Evolutionary conservation across 768 basidiomycete species (phyloP).

Genomic region (Krasilnikovozyma curviuscula): DNA sequence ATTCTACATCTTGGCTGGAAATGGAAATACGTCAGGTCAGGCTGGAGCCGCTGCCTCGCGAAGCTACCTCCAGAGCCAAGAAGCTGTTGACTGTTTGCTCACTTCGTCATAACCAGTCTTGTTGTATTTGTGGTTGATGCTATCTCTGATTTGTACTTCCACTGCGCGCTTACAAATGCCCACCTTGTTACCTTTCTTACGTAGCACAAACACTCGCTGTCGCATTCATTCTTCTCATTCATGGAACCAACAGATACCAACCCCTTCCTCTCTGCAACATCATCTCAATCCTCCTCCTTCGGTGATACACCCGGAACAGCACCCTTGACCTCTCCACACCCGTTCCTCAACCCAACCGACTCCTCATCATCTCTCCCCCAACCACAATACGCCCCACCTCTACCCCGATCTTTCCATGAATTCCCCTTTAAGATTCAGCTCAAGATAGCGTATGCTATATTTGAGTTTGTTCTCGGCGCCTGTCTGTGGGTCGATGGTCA

Average conservation of each 20-base stretch:
- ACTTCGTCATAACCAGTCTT: neutral
- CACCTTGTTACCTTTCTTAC: neutral
- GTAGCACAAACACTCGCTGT: constrained; percentile 82
- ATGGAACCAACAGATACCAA: constrained; percentile 49
- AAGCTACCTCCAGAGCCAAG: too few species aligned
- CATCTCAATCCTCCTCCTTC: neutral
- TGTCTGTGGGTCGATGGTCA: constrained; percentile 75
- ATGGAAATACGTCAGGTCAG: too few species aligned
- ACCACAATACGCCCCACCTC: neutral
- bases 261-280: constrained; percentile 26
- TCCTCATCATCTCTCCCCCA: neutral
- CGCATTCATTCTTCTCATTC: constrained; percentile 90
- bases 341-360: neutral
- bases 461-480: constrained; percentile 30
- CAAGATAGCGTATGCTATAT: constrained; percentile 16
- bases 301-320: neutral
- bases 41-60: neutral
- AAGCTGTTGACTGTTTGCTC: too few species aligned
- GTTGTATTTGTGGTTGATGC: neutral
- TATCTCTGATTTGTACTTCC: neutral
- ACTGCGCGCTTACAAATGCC: neutral
- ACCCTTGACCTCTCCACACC: neutral
- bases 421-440: neutral
- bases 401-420: neutral
- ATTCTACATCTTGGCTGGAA: neutral